phyloP scores from a whole-genome alignment of 202 grass and related monocot species.

The Hordeum pubiflorum region DNA sequence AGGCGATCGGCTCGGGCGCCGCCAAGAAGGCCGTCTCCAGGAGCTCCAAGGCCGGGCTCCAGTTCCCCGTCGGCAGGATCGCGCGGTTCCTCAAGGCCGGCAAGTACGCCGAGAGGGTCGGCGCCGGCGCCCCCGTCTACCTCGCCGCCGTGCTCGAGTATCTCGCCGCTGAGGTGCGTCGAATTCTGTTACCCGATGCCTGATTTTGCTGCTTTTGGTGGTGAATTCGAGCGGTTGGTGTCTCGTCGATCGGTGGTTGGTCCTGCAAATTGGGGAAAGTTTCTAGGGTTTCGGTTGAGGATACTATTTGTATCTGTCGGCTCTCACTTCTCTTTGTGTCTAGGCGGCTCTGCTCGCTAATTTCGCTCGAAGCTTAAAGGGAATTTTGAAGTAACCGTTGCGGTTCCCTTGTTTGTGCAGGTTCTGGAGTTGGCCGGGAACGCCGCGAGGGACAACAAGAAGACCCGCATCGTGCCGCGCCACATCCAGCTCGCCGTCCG shows the following conservation, averaged over 20 bases:
- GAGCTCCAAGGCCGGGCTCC: constrained; percentile 89
- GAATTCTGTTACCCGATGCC: background rate
- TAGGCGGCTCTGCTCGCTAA: background rate
- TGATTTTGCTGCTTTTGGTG: background rate
- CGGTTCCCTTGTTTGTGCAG: background rate
- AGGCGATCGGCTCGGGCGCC: constrained; percentile 67
- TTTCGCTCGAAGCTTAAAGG: fast-evolving
- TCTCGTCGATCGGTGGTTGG: background rate
- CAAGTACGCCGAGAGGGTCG: constrained; percentile 90
- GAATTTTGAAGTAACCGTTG: background rate
- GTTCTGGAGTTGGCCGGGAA: constrained; percentile 85
- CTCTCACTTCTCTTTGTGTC: background rate
- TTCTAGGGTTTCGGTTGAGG: background rate
- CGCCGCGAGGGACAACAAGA: constrained; percentile 92
- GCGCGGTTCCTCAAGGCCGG: constrained; percentile 82
- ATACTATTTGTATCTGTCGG: background rate
- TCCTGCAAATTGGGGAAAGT: background rate
- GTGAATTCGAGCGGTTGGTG: background rate
- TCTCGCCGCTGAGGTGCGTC: constrained; percentile 67
- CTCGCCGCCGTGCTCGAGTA: constrained; percentile 94
- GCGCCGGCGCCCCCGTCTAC: constrained; percentile 80
- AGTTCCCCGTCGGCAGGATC: constrained; percentile 88
- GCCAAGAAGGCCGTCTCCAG: constrained; percentile 80
- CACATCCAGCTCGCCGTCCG: constrained; percentile 94
- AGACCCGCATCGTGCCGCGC: constrained; percentile 80